Evolutionary conservation across 179 eudicot species (phyloP), one percentile per base, ranked within the genome.

Genomic region (Beta lomatogona): DNA sequence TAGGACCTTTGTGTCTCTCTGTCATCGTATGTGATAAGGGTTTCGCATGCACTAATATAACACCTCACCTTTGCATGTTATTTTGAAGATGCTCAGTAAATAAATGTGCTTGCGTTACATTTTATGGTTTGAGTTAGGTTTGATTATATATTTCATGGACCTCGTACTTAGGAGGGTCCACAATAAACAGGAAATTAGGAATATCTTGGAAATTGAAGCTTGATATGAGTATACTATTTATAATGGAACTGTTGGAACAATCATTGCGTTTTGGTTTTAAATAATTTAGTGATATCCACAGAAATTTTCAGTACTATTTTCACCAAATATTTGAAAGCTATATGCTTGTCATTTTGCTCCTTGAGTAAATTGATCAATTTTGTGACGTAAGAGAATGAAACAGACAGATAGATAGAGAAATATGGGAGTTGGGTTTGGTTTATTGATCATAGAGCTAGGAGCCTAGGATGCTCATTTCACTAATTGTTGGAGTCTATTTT

Each of bases 151-250:
- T 46, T 46, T 31, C 14, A 36, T n/a, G 75, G 71, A 81, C 84
- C 83, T 81, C 75, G 83, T 76, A 77, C 80, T 19, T 46, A 50
- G 13, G 12, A 59, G 80, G 86, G 86, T 75, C 83, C 86, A 83
- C 73, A 53, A 4, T 21, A 50, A 71, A 9, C 50, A 45, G 46
- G 52, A 69, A 80, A 54, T 55, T 28, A n/a, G 80, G 83, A 80
- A 84, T 84, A 84, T 80, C 78, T 84, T 80, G 86, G 86, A 84
- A 84, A 84, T 84, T 84, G 86, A 77, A 77, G 81, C 63, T 45
- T 82, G 71, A 82, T 78, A 72, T 72, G 74, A 61, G 77, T 65
- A 59, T 36, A 36, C 41, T 36, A 60, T 15, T 68, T 75, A 46
- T 68, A 46, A 72, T 84, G 75, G 65, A 81, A 72, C 82, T 73